These are phyloP conservation scores for Zopfochytrium polystomum DNA, from an alignment of 371 early-diverging fungal species.

Conservation along the genomic window DNA sequence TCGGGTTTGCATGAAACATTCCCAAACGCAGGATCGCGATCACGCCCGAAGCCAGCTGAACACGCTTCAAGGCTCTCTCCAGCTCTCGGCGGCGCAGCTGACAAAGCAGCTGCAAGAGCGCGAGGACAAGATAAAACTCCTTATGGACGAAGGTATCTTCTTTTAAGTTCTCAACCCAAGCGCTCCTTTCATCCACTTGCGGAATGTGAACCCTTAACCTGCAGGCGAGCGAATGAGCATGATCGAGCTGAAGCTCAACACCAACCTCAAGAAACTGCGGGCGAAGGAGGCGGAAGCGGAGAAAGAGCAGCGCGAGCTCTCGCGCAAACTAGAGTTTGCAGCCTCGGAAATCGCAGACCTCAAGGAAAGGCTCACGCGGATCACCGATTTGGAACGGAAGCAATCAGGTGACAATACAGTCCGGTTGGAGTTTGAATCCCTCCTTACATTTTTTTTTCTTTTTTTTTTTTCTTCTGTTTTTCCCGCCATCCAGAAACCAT, in stretches of 20 bases:
- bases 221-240: conserved; percentile 77
- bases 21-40: conserved; percentile 32
- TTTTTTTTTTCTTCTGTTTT: too few species aligned
- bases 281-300: conserved; percentile 65
- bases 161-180: neutral
- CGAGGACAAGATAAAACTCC: conserved; percentile 57
- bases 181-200: neutral
- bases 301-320: conserved; percentile 54
- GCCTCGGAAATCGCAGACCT: conserved; percentile 50
- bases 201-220: conserved; percentile 2
- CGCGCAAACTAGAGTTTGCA: conserved; percentile 61
- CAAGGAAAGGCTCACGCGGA: conserved; percentile 49
- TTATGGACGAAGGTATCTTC: conserved; percentile 59
- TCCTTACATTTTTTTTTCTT: neutral
- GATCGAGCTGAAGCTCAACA: conserved; percentile 69
- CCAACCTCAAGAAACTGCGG: conserved; percentile 69
- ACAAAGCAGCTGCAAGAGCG: conserved; percentile 53
- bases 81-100: conserved; percentile 51
- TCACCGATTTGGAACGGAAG: conserved; percentile 55
- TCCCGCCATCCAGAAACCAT: conserved; percentile 52
- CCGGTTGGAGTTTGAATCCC: neutral
- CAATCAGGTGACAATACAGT: conserved; percentile 56
- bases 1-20: too few species aligned
- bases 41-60: conserved; percentile 16
- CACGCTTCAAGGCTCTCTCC: conserved; percentile 37